These are phyloP conservation scores for Cercis canadensis DNA, from an alignment of 306 rosid species.

Conservation along the genomic window DNA sequence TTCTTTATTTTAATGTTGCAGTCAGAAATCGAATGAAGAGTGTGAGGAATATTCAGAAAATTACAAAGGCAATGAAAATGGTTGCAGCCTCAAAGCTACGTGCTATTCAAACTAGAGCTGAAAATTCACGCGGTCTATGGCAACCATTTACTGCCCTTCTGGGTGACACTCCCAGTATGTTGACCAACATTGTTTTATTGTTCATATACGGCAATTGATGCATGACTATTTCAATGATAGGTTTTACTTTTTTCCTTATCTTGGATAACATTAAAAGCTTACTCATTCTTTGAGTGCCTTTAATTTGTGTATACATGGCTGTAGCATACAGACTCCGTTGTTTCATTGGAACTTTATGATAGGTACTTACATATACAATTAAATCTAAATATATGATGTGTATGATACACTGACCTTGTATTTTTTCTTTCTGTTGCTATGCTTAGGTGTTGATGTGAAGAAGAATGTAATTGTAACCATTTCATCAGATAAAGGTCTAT, in stretches of 20 bases:
- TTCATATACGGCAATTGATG: background rate
- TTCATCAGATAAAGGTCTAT: constrained; percentile 97
- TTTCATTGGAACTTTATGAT: constrained; percentile 19
- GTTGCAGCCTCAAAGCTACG: constrained; percentile 98
- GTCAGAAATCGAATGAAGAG: constrained; percentile 97
- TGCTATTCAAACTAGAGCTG: constrained; percentile 83
- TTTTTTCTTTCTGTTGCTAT: constrained; percentile 30
- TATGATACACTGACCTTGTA: constrained; percentile 32
- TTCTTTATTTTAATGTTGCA: constrained; percentile 41
- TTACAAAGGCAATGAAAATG: constrained; percentile 99
- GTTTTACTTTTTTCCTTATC: background rate
- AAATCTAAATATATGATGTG: background rate
- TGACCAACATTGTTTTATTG: background rate
- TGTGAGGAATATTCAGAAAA: constrained; percentile 96
- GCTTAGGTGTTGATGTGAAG: constrained; percentile 73
- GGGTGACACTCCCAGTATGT: constrained; percentile 86
- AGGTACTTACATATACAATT: background rate
- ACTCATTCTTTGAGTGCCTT: background rate
- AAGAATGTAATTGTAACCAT: constrained; percentile 80
- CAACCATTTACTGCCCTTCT: constrained; percentile 97
- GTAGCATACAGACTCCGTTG: background rate
- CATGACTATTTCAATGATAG: background rate
- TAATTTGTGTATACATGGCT: background rate
- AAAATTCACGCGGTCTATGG: constrained; percentile 97
- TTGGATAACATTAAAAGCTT: background rate